phyloP scores from a whole-genome alignment of 208 protist species.

The Acanthamoeba lenticulata region DNA sequence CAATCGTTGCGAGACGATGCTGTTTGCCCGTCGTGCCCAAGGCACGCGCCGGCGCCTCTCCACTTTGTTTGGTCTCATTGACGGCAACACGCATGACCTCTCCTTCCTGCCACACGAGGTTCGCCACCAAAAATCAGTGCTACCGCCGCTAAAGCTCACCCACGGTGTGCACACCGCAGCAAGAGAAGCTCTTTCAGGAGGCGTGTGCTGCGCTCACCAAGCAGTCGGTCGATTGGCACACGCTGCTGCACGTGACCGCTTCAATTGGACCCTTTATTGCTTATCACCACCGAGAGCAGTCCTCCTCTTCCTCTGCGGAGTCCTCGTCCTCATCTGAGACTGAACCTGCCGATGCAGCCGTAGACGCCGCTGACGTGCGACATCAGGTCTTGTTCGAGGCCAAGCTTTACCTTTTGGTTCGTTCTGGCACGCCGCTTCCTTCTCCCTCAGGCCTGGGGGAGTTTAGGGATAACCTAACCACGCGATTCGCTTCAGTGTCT shows the following conservation, averaged over 20 bases:
- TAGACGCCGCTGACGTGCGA: background rate
- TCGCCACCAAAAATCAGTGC: background rate
- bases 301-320: background rate
- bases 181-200: background rate
- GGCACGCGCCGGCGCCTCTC: background rate
- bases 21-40: background rate
- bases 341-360: background rate
- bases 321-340: background rate
- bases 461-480: no score
- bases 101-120: constrained; percentile 20
- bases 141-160: background rate
- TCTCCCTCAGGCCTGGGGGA: background rate
- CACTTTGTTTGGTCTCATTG: background rate
- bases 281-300: background rate
- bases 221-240: background rate
- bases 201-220: background rate
- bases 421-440: background rate
- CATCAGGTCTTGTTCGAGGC: background rate
- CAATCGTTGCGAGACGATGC: background rate
- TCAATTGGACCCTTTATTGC: background rate
- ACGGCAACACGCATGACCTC: background rate
- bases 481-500: no score
- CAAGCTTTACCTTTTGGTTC: constrained; percentile 5
- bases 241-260: background rate
- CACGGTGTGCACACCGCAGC: background rate